Conservation (phyloP, 2,329 filamentous ascomycete species). For the Chrysoporthe cubensis region DNA sequence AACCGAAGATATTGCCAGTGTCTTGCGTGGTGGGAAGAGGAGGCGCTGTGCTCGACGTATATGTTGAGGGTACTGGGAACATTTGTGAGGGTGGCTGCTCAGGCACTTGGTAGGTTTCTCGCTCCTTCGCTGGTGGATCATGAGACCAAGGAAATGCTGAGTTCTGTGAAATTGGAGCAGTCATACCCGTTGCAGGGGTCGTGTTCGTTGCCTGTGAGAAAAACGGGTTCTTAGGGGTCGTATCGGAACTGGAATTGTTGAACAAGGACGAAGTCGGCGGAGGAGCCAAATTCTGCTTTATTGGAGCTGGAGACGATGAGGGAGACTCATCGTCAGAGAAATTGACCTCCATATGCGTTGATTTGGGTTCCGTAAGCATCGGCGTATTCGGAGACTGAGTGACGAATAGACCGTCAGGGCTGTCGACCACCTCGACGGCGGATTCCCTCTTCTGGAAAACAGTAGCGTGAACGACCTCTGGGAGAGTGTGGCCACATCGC, state of each 20-base stretch:
- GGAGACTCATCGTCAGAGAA: conserved; percentile 24
- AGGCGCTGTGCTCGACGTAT: conserved; percentile 12
- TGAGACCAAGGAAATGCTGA: conserved; percentile 16
- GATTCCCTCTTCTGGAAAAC: conserved; percentile 47
- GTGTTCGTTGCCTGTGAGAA: conserved; percentile 12
- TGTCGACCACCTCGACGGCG: conserved; percentile 22
- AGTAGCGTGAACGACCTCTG: conserved; percentile 60
- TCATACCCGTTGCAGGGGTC: background rate
- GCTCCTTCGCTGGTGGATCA: background rate
- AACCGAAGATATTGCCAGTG: conserved; percentile 17
- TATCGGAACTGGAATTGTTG: background rate
- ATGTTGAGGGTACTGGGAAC: background rate
- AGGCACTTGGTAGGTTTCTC: background rate
- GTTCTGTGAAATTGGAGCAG: conserved; percentile 4
- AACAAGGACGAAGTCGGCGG: conserved; percentile 9
- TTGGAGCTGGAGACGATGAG: conserved; percentile 21
- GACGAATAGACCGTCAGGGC: conserved; percentile 35
- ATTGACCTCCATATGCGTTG: conserved; percentile 10
- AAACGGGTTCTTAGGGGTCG: conserved; percentile 23
- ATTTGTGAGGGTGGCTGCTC: background rate
- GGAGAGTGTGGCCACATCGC: conserved; percentile 54
- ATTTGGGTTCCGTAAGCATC: background rate
- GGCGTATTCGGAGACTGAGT: conserved; percentile 27
- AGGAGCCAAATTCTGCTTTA: background rate
- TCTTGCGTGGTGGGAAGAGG: background rate